These are phyloP conservation scores for Colletotrichum horii DNA, from an alignment of 2,329 filamentous ascomycete species.

Conservation along the genomic window DNA sequence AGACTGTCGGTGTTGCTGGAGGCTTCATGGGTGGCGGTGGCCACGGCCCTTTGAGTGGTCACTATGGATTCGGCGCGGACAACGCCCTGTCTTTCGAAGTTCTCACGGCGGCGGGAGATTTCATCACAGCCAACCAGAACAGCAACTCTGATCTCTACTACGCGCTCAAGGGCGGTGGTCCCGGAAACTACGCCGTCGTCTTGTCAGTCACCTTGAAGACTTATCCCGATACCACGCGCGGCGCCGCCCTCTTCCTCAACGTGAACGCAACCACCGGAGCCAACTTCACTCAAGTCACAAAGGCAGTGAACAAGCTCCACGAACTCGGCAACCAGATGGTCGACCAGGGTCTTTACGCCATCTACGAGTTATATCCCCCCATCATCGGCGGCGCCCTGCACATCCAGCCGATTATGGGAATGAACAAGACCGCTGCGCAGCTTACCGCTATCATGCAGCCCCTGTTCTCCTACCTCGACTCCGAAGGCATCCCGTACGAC, in stretches of 20 bases:
- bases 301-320: constrained; percentile 15
- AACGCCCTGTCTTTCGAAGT: constrained; percentile 53
- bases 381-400: constrained; percentile 11
- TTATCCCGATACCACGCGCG: constrained; percentile 33
- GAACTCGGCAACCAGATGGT: constrained; percentile 16
- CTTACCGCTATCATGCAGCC: constrained; percentile 8
- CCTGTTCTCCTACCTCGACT: constrained; percentile 8
- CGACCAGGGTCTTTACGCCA: constrained; percentile 16
- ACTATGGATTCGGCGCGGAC: constrained; percentile 51
- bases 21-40: constrained; percentile 66
- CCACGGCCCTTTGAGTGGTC: constrained; percentile 51
- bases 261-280: constrained; percentile 16
- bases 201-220: constrained; percentile 58
- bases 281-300: constrained; percentile 5
- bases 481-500: constrained; percentile 14
- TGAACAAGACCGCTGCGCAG: constrained; percentile 21
- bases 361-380: constrained; percentile 20
- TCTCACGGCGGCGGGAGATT: constrained; percentile 48
- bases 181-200: constrained; percentile 57
- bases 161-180: constrained; percentile 60
- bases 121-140: constrained; percentile 46
- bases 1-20: constrained; percentile 63
- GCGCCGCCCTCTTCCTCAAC: constrained; percentile 15
- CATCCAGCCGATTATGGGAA: constrained; percentile 24
- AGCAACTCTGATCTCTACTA: constrained; percentile 61